Evolutionary conservation across 352 stramenopile species (phyloP).

Genomic region (Pythium phragmiticola): DNA sequence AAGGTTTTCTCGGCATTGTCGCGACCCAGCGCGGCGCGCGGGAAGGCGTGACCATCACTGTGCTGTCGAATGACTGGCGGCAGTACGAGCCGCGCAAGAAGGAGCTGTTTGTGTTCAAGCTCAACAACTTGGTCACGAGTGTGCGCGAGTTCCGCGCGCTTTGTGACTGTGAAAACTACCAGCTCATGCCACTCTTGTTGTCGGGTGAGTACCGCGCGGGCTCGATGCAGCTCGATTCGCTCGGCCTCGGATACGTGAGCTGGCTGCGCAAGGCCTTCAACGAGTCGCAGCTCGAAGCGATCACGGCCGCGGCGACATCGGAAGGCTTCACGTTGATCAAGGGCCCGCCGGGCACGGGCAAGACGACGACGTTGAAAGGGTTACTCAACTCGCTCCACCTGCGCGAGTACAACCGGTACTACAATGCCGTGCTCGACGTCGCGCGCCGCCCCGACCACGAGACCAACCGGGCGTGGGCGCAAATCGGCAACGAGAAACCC

Average conservation of each 20-base stretch:
- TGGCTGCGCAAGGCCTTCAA: slow-evolving; percentile 86
- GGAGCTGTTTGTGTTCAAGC: slow-evolving; percentile 75
- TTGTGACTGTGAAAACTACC: slow-evolving; percentile 78
- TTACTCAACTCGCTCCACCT: slow-evolving; percentile 92
- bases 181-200: slow-evolving; percentile 71
- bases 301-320: slow-evolving; percentile 82
- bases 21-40: slow-evolving; percentile 60
- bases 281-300: slow-evolving; percentile 88
- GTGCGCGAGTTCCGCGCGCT: slow-evolving; percentile 85
- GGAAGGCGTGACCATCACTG: slow-evolving; percentile 71
- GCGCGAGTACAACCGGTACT: slow-evolving; percentile 92
- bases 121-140: slow-evolving; percentile 88
- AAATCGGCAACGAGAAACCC: slow-evolving; percentile 89
- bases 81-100: slow-evolving; percentile 43
- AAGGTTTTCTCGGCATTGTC: slow-evolving; percentile 75
- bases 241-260: slow-evolving; percentile 77
- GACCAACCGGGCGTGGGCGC: slow-evolving; percentile 78
- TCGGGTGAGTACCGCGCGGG: slow-evolving; percentile 65
- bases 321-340: slow-evolving; percentile 93
- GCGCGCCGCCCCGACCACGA: slow-evolving; percentile 74
- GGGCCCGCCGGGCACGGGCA: slow-evolving; percentile 86
- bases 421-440: slow-evolving; percentile 87
- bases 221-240: slow-evolving; percentile 78
- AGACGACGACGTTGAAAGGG: slow-evolving; percentile 91
- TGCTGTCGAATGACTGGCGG: slow-evolving; percentile 52